Percentiles rank a stretch among this genome's conserved stretches.
Conservation (phyloP, 1,139 yeast genomes). For the Pichia sp. region DNA sequence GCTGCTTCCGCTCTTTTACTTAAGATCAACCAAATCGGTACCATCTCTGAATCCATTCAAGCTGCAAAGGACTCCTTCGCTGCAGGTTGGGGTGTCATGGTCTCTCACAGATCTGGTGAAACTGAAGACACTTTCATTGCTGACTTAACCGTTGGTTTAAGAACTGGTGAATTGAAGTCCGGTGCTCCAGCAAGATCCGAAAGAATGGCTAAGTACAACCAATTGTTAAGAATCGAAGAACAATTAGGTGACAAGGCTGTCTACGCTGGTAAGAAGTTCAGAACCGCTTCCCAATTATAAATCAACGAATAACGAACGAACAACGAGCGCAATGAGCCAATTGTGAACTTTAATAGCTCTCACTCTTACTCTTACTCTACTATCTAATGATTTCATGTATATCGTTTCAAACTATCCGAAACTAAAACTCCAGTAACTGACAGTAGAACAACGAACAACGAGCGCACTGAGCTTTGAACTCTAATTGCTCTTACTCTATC, state of each 20-base stretch:
- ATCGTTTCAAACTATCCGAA: too few relatives aligned
- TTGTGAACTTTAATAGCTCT: too few relatives aligned
- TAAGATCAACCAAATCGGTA: constrained; percentile 95
- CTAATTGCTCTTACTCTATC: too few relatives aligned
- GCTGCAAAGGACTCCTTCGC: constrained; percentile 88
- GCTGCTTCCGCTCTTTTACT: constrained; percentile 87
- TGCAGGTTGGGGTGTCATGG: constrained; percentile 98
- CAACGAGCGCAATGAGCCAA: too few relatives aligned
- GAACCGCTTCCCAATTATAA: constrained; percentile 27
- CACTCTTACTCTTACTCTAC: too few relatives aligned
- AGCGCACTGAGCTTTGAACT: too few relatives aligned
- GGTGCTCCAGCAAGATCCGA: constrained; percentile 99
- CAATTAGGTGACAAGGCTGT: constrained; percentile 92
- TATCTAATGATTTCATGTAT: too few relatives aligned
- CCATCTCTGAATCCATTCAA: constrained; percentile 83
- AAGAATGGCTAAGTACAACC: constrained; percentile 96
- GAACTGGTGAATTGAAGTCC: constrained; percentile 97
- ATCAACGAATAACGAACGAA: background rate
- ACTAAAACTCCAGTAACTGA: too few relatives aligned
- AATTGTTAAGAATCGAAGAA: constrained; percentile 95
- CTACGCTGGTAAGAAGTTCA: constrained; percentile 90
- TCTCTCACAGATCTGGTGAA: constrained; percentile 98
- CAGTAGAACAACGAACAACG: too few relatives aligned
- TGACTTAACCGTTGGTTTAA: constrained; percentile 91
- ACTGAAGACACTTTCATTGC: constrained; percentile 98